Base-by-base conservation (phyloP, 2,329 filamentous ascomycete species). In the Bipolaris cookei region DNA sequence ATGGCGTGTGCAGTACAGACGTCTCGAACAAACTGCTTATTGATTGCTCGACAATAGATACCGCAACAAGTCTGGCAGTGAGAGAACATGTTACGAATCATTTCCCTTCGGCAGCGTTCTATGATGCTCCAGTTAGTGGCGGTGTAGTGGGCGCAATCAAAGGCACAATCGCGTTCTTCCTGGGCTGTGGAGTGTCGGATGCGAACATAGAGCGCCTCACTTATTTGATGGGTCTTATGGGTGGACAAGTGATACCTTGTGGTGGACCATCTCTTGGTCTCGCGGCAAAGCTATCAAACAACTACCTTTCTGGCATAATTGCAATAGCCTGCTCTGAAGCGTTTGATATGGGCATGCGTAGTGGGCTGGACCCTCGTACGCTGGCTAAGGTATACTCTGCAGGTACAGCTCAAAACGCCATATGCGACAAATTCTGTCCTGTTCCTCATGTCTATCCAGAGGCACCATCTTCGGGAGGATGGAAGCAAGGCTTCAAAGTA, bases 251-350 rank as follows among this genome's bases (percentile, higher is more conserved):
- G 38, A 82, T 87, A 47, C 76, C 83, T 4, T 87, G 85, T 62
- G 85, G 85, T 3, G 83, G 80, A 0, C 79, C 83, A 0, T 82
- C 81, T 0, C 76, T 86, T 0, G 84, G 85, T 0, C 78, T 88
- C 3, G 81, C 83, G 0, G 84, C 85, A 0, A 88, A 87, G 70
- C 73, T 87, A 5, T 84, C 80, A 52, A 88, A 88, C 66, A 88
- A 88, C 64, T 88, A 88, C 68, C 78, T 83, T 46, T 85, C 81
- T 0, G 84, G 83, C 1, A 74, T 86, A 20, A 86, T 87, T 55
- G 81, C 84, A 5, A 84, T 88, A 51, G 84, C 84, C 0, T 80
- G 78, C 41, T 79, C 82, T 0, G 85, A 88, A 68, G 83, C 84
- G 1, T 82, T 87, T 77, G 82, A 86, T 56, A 84, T 88, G 70